Base-by-base conservation (phyloP, 1,284 basidiomycete species). In the Moesziomyces globuligerus region DNA sequence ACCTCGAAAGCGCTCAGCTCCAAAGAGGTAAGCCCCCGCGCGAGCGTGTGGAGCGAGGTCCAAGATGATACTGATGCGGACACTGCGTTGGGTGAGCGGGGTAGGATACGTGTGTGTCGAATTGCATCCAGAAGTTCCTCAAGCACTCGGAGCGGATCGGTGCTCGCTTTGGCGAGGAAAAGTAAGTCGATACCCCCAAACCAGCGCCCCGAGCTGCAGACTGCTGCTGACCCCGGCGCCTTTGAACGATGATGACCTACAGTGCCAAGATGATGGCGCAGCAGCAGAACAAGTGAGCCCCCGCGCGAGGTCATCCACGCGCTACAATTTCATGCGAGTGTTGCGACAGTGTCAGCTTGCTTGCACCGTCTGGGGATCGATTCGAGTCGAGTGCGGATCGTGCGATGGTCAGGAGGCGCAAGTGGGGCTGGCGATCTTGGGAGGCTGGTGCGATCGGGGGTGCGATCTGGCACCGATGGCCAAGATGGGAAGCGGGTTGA, bases 131-230 rank as follows among this genome's bases (percentile, higher is more conserved):
- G 85, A 98, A 98, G 85, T 98, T 96, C 86, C 86, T 98, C 81
- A 97, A 97, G 83, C 93, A 98, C 83, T 95, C 93, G 24, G 94
- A 98, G 83, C 87, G 94, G 55, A 90, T 96, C 2, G 93, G 93
- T 6, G 91, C 93, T 23, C 87, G 94, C 51, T 97, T 96, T 83
- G 69, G 75, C 20, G 80, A 81, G 52, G 79, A 81, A 66, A 81
- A 81, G 75, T 76, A 60, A 13, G 75, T 70, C 7, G 25, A 53
- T 2, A 10, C 29, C 11, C n/a, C 29, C 17, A 11, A 8, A 43
- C 39, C 25, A n/a, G n/a, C n/a, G n/a, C 38, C 39, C 48, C n/a
- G 23, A 13, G 2, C 13, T 24, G 18, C 23, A n/a, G n/a, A n/a
- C n/a, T n/a, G 11, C 23, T 25, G 15, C 15, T 28, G 34, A 23